Conservation (phyloP, 306 rosid genomes). For the Dalbergia oliveri region DNA sequence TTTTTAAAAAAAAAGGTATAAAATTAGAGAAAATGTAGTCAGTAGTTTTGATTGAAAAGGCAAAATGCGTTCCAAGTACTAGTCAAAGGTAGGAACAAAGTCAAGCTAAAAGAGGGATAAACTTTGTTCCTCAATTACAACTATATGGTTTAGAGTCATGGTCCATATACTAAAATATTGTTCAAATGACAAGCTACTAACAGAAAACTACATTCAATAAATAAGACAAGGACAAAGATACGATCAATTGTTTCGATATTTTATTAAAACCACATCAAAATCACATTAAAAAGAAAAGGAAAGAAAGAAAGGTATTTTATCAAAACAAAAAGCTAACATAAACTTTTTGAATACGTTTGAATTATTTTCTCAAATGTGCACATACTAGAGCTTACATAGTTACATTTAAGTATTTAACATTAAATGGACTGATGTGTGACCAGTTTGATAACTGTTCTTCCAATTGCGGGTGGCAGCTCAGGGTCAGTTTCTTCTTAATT, state of each 20-base stretch:
- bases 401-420: too few relatives aligned
- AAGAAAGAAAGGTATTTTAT: too few relatives aligned
- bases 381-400: too few relatives aligned
- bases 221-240: conserved; percentile 11
- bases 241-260: background rate
- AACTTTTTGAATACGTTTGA: too few relatives aligned
- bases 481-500: background rate
- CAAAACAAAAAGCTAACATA: too few relatives aligned
- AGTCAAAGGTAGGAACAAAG: background rate
- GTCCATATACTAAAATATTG: background rate
- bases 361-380: too few relatives aligned
- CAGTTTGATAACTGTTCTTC: too few relatives aligned
- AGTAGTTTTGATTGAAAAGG: too few relatives aligned
- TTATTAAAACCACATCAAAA: too few relatives aligned
- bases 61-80: too few relatives aligned
- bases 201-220: background rate
- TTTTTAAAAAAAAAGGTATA: background rate
- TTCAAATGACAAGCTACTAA: background rate
- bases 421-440: background rate
- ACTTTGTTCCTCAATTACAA: background rate
- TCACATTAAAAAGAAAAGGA: too few relatives aligned
- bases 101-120: background rate
- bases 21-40: too few relatives aligned
- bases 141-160: background rate
- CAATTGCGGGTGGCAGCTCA: background rate